Base-by-base conservation (phyloP, 2,329 filamentous ascomycete genomes). In the Chrysoporthe puriensis region DNA sequence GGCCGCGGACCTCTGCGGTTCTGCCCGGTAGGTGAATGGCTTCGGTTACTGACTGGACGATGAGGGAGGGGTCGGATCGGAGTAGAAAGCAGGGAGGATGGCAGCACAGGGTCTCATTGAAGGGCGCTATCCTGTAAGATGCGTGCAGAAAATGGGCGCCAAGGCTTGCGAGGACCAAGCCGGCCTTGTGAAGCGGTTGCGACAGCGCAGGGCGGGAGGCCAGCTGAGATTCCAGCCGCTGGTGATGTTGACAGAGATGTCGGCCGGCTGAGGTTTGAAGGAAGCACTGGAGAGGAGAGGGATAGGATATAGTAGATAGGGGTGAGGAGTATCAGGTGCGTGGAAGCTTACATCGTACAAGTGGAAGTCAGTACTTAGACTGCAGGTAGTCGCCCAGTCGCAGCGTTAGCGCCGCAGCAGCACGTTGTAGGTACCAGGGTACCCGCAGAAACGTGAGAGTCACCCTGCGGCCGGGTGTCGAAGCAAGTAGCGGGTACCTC, bases 401-500 rank as follows among this genome's bases (percentile, higher is more conserved):
- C 13, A 13, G 50, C 54, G 18, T 40, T 57, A 57, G 54, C 54
- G 54, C 34, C 54, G 3, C 18, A 9, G 14, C 54, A 40, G 16
- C 54, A 57, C 18, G 50, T 54, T 16, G 13, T 16, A 57, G 34
- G 54, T 57, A 57, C 54, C 13, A 14, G 54, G 34, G 8, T 34
- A 57, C 54, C 54, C 54, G 54, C 54, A 36, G 14, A 40, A 36
- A 57, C 11, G 32, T 32, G 32, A 36, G 21, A 57, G 2, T 4
- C 16, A 57, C 32, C 34, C 54, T 11, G 16, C 54, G 18, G 9
- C 9, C 18, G 18, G 54, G 16, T 18, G 16, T 21, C 54, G 34
- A 40, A 14, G 8, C 59, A 46, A n/a, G 59, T 61, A 46, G n/a
- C 21, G 42, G 16, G 42, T 61, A 61, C 59, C 44, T 48, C 14